A percentile compares a stretch with the other conserved stretches of the same genome.
Evolutionary conservation across 345 rosid species (phyloP).

Genomic region (Salix udensis): DNA sequence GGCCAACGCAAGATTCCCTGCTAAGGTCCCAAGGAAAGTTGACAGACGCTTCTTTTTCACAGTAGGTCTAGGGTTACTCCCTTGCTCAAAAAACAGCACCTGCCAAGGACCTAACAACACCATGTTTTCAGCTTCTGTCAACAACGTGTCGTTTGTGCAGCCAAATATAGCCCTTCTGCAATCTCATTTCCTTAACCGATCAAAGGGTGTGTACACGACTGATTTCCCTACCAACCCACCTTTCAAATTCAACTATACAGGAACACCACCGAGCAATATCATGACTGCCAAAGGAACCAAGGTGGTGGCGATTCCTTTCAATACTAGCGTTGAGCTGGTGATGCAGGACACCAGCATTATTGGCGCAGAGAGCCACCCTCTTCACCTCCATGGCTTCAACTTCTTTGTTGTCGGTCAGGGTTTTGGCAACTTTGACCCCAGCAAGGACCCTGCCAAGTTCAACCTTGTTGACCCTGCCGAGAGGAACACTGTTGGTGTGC

Average conservation of each 20-base stretch:
- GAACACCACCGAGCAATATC: conserved; percentile 40
- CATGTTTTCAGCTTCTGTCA: conserved; percentile 36
- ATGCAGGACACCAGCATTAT: conserved; percentile 53
- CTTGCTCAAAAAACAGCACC: conserved; percentile 37
- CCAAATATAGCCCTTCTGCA: conserved; percentile 43
- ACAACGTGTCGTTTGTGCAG: conserved; percentile 46
- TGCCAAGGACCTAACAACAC: conserved; percentile 54
- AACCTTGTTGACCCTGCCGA: conserved; percentile 48
- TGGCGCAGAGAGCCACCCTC: conserved; percentile 49
- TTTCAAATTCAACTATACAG: conserved; percentile 50
- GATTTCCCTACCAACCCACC: conserved; percentile 48
- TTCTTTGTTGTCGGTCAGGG: conserved; percentile 50
- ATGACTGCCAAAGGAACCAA: conserved; percentile 42
- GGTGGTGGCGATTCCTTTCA: conserved; percentile 34
- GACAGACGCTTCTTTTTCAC: conserved; percentile 48
- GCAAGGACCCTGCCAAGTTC: conserved; percentile 44
- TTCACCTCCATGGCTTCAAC: conserved; percentile 56
- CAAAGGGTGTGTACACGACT: conserved; percentile 40
- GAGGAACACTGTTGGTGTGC: conserved; percentile 48
- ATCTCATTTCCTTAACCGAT: conserved; percentile 44
- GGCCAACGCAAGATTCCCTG: conserved; percentile 38
- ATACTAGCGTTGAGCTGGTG: conserved; percentile 45
- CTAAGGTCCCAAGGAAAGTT: conserved; percentile 42
- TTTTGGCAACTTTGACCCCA: conserved; percentile 41
- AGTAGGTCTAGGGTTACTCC: conserved; percentile 41